Percentiles rank a stretch among this genome's conserved stretches.
phyloP scores from a whole-genome alignment of 1,284 basidiomycete species.

The Retiboletus flavoniger region DNA sequence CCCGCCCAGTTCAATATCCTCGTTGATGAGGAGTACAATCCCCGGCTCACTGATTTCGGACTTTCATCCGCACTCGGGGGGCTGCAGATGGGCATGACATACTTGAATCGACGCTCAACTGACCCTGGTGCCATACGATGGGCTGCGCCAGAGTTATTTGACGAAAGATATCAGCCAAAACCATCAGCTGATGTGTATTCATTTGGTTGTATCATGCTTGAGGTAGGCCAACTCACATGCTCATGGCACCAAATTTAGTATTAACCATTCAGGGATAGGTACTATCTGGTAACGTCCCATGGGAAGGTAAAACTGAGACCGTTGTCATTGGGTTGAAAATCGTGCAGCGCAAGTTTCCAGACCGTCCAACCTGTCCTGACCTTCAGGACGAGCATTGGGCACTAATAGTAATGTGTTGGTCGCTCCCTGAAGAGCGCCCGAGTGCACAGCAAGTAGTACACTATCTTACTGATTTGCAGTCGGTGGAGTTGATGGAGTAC shows the following conservation, averaged over 20 bases:
- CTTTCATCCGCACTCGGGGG: background rate
- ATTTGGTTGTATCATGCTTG: constrained; percentile 3
- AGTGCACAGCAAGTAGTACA: background rate
- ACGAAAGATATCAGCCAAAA: background rate
- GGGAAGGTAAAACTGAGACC: background rate
- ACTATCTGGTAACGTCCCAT: background rate
- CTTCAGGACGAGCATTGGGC: background rate
- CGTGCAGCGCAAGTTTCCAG: background rate
- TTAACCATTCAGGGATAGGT: background rate
- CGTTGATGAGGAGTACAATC: background rate
- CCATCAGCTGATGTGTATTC: background rate
- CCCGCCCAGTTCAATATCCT: background rate
- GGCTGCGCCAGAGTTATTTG: constrained; percentile 1
- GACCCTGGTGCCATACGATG: background rate
- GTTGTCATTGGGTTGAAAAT: constrained; percentile 1
- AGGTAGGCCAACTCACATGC: background rate
- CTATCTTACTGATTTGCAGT: background rate
- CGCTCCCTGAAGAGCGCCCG: background rate
- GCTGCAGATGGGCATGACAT: background rate
- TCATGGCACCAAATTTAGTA: background rate
- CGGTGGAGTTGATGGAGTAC: too few relatives aligned
- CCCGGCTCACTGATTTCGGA: background rate
- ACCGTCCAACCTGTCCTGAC: background rate
- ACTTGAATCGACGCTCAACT: background rate
- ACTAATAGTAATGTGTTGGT: background rate